Conservation (phyloP, 2,329 filamentous ascomycete species). For the Thelonectria discophora region DNA sequence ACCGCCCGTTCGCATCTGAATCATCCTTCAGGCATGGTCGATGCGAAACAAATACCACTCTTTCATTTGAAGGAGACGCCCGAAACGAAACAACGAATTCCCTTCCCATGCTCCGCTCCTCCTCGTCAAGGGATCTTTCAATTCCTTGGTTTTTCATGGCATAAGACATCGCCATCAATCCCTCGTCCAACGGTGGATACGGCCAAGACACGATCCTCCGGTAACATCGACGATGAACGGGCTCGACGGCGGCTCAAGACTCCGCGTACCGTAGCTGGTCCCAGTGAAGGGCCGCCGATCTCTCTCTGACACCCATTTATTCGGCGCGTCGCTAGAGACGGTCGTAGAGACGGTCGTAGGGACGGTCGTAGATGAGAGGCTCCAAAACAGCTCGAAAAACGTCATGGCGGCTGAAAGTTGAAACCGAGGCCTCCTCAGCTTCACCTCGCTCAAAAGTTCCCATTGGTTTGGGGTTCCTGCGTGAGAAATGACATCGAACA, state of each 20-base stretch:
- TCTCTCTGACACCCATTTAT: not conserved
- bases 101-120: not conserved
- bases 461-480: not conserved
- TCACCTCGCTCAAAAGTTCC: not conserved
- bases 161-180: constrained; percentile 6
- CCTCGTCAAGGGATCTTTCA: constrained; percentile 2
- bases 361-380: not conserved
- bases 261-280: not conserved
- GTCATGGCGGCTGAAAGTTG: constrained; percentile 1
- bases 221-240: constrained; percentile 1
- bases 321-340: not conserved
- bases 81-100: constrained; percentile 32
- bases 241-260: constrained; percentile 1
- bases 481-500: not conserved
- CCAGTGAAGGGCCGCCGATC: not conserved
- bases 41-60: constrained; percentile 23
- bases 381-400: not conserved
- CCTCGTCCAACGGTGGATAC: constrained; percentile 3
- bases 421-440: constrained; percentile 17
- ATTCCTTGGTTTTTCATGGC: not conserved
- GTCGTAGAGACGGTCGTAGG: not conserved
- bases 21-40: constrained; percentile 23
- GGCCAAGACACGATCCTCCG: constrained; percentile 2
- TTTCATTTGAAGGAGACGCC: constrained; percentile 17
- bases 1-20: not conserved